Conservation (phyloP, 495 filamentous ascomycete genomes). For the Daldinia caldariorum region DNA sequence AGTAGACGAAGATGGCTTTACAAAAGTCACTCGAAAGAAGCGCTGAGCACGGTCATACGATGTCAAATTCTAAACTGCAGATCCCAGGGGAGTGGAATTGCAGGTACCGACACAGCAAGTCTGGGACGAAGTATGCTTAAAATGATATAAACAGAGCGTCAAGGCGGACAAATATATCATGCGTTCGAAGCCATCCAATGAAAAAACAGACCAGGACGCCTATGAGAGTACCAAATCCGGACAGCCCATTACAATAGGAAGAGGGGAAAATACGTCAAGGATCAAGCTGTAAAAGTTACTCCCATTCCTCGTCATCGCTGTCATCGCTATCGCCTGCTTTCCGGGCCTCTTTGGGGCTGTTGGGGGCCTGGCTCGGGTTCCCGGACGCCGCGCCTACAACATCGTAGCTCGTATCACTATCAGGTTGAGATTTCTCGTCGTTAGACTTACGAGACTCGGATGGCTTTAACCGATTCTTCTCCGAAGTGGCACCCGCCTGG, state of each 20-base stretch:
- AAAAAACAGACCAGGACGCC: constrained; percentile 28
- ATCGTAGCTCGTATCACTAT: constrained; percentile 94
- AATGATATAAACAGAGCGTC: constrained; percentile 38
- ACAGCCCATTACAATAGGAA: constrained; percentile 4
- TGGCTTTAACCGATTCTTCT: constrained; percentile 60
- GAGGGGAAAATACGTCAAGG: constrained; percentile 5
- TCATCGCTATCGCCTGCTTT: constrained; percentile 63
- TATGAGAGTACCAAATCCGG: constrained; percentile 31
- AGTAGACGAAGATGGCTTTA: constrained; percentile 94
- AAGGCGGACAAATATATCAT: constrained; percentile 32
- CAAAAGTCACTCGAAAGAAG: constrained; percentile 83
- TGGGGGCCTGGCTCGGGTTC: constrained; percentile 75
- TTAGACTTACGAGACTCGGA: constrained; percentile 79
- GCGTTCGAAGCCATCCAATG: constrained; percentile 35
- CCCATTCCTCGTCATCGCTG: constrained; percentile 89
- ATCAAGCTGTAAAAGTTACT: constrained; percentile 59
- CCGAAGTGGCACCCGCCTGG: constrained; percentile 29
- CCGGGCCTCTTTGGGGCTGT: constrained; percentile 72
- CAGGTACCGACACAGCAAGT: constrained; percentile 25
- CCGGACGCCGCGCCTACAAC: constrained; percentile 80
- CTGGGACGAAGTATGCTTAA: constrained; percentile 32
- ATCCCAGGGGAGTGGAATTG: constrained; percentile 12
- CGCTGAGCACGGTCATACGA: constrained; percentile 50
- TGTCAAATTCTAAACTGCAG: constrained; percentile 9
- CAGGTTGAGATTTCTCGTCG: constrained; percentile 83